phyloP scores from a whole-genome alignment of 2,329 filamentous ascomycete genomes.

The Neopestalotiopsis clavispora region DNA sequence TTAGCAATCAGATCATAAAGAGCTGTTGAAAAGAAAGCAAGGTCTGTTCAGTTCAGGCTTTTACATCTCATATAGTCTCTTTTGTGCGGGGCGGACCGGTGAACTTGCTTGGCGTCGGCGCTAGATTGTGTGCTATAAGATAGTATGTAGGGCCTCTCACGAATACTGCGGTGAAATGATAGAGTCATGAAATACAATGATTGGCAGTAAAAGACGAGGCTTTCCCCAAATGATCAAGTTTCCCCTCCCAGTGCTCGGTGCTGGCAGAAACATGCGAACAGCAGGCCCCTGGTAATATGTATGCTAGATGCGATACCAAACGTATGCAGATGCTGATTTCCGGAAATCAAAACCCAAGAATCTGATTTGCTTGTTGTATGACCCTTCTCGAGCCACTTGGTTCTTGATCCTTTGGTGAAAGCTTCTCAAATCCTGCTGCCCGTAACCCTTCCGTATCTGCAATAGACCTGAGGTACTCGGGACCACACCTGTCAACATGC shows the following conservation, averaged over 20 bases:
- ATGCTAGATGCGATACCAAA: constrained; percentile 19
- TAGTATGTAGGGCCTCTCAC: too few relatives aligned
- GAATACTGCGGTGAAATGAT: too few relatives aligned
- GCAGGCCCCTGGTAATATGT: neutral
- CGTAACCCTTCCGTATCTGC: constrained; percentile 40
- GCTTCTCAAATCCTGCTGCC: constrained; percentile 51
- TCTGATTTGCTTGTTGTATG: constrained; percentile 47
- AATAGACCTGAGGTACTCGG: constrained; percentile 40
- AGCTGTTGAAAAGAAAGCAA: neutral
- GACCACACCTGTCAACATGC: constrained; percentile 53
- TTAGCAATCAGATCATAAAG: too few relatives aligned
- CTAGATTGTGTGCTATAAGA: too few relatives aligned
- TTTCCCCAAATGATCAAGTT: neutral
- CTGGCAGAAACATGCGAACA: neutral
- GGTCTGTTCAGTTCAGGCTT: neutral
- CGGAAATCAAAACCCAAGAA: constrained; percentile 43
- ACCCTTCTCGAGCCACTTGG: constrained; percentile 41
- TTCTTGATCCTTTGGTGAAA: constrained; percentile 34
- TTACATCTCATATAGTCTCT: neutral
- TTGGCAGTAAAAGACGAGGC: neutral
- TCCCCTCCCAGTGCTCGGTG: neutral
- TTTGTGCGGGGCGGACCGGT: neutral
- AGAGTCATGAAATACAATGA: neutral
- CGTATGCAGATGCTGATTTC: constrained; percentile 20
- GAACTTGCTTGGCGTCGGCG: neutral